Conservation (phyloP, 2,329 filamentous ascomycete genomes). For the Nannizziopsis barbatae region DNA sequence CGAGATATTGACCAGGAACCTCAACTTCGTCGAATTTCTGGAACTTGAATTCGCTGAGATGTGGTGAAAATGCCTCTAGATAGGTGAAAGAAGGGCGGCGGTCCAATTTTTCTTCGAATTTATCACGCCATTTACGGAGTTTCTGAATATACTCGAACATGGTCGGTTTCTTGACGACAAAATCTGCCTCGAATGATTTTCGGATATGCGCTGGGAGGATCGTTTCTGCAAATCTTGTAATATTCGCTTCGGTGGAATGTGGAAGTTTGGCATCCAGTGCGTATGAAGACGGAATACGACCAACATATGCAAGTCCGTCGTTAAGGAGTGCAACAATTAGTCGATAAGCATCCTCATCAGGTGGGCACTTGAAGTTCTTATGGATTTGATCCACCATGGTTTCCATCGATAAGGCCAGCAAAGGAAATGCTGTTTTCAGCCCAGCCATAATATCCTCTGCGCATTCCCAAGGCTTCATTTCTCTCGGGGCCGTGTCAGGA, state of each 20-base stretch:
- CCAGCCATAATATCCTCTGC: slow-evolving; percentile 92
- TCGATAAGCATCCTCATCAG: slow-evolving; percentile 93
- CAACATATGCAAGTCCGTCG: slow-evolving; percentile 86
- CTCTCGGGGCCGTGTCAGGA: slow-evolving; percentile 29
- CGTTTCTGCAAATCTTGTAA: slow-evolving; percentile 90
- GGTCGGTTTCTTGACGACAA: slow-evolving; percentile 86
- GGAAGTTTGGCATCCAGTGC: slow-evolving; percentile 87
- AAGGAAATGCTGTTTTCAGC: slow-evolving; percentile 90
- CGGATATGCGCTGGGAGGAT: slow-evolving; percentile 90
- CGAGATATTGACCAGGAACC: slow-evolving; percentile 89
- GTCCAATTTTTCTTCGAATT: slow-evolving; percentile 95
- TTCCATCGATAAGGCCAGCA: slow-evolving; percentile 95
- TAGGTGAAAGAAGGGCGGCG: slow-evolving; percentile 61
- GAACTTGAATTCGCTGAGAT: slow-evolving; percentile 92
- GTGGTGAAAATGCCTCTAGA: slow-evolving; percentile 75
- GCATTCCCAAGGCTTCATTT: slow-evolving; percentile 74
- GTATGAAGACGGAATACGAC: slow-evolving; percentile 73
- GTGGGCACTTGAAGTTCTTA: slow-evolving; percentile 98
- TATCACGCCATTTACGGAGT: slow-evolving; percentile 86
- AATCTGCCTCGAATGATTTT: slow-evolving; percentile 94
- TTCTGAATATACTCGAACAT: slow-evolving; percentile 99
- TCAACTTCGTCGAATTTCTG: slow-evolving; percentile 98
- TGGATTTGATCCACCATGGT: slow-evolving; percentile 99
- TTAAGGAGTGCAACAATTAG: slow-evolving; percentile 96
- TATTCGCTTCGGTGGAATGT: slow-evolving; percentile 83